Conservation (phyloP, 2,329 filamentous ascomycete species). For the Xylaria sp. region DNA sequence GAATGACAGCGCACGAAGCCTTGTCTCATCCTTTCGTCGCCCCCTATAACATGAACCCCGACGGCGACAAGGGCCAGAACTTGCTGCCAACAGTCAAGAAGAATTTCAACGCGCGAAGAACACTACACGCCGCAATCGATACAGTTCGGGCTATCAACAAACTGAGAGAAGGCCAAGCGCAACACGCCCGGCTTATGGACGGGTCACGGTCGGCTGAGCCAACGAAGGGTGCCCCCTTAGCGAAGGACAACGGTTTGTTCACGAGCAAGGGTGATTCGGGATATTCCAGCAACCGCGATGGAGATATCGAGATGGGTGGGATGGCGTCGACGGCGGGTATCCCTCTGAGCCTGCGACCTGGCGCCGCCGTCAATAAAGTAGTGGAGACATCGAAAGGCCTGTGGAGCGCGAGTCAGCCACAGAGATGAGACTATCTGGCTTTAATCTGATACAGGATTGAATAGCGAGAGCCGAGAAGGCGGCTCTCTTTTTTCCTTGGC, state of each 20-base stretch:
- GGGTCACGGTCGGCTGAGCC: slow-evolving; percentile 61
- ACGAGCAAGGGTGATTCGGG: slow-evolving; percentile 53
- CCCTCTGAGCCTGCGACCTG: slow-evolving; percentile 60
- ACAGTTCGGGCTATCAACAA: slow-evolving; percentile 75
- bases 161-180: slow-evolving; percentile 63
- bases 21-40: slow-evolving; percentile 70
- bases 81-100: slow-evolving; percentile 72
- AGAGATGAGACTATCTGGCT: slow-evolving; percentile 32
- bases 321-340: slow-evolving; percentile 45
- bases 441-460: slow-evolving; percentile 16
- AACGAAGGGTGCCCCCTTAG: slow-evolving; percentile 45
- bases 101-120: slow-evolving; percentile 74
- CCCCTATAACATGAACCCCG: slow-evolving; percentile 52
- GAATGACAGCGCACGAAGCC: slow-evolving; percentile 88
- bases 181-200: slow-evolving; percentile 62
- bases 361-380: slow-evolving; percentile 60
- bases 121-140: slow-evolving; percentile 72
- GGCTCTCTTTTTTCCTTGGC: neutral
- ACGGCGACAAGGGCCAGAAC: slow-evolving; percentile 62
- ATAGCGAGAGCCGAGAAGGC: slow-evolving; percentile 11
- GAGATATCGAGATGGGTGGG: slow-evolving; percentile 57
- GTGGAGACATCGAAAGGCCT: slow-evolving; percentile 69
- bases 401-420: slow-evolving; percentile 53
- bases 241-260: slow-evolving; percentile 53
- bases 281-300: slow-evolving; percentile 50